Percentiles rank a stretch among this genome's conserved stretches.
Conservation (phyloP, 1,284 basidiomycete species). For the Tremellales sp. region DNA sequence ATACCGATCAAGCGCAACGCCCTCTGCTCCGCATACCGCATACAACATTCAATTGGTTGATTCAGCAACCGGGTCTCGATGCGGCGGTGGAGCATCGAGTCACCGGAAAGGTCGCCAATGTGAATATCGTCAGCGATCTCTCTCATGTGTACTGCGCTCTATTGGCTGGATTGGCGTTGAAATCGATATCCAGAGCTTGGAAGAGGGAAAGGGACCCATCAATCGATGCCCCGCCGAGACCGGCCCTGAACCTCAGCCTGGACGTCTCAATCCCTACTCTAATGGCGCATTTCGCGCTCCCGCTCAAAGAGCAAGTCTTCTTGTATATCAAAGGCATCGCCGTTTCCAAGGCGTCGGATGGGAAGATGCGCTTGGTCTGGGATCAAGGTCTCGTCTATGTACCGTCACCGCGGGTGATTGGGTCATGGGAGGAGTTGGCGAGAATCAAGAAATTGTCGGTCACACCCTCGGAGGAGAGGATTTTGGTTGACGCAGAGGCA, state of each 20-base stretch:
- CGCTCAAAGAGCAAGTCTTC: slow-evolving; percentile 41
- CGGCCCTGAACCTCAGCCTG: slow-evolving; percentile 29
- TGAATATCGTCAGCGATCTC: slow-evolving; percentile 57
- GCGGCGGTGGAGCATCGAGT: slow-evolving; percentile 20
- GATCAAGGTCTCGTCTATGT: slow-evolving; percentile 51
- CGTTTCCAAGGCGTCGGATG: slow-evolving; percentile 20
- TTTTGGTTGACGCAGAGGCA: slow-evolving; percentile 55
- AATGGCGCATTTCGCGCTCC: slow-evolving; percentile 42
- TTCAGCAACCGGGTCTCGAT: slow-evolving; percentile 14
- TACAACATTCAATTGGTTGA: slow-evolving; percentile 27
- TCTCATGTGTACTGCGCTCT: slow-evolving; percentile 70
- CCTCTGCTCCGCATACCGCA: slow-evolving; percentile 43
- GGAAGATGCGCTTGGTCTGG: slow-evolving; percentile 30
- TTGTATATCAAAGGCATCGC: slow-evolving; percentile 24
- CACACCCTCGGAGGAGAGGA: slow-evolving; percentile 7
- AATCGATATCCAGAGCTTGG: slow-evolving; percentile 14
- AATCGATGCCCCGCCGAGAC: neutral
- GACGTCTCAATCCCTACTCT: slow-evolving; percentile 28
- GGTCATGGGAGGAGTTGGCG: slow-evolving; percentile 74
- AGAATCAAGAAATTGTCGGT: slow-evolving; percentile 62
- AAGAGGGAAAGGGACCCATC: slow-evolving; percentile 12
- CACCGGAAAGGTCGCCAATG: slow-evolving; percentile 27
- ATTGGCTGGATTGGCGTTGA: slow-evolving; percentile 57
- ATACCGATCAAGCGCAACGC: slow-evolving; percentile 40
- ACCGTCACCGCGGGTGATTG: slow-evolving; percentile 43